Conservation (phyloP, 2,329 filamentous ascomycete genomes). For the Ophiocordyceps australis region DNA sequence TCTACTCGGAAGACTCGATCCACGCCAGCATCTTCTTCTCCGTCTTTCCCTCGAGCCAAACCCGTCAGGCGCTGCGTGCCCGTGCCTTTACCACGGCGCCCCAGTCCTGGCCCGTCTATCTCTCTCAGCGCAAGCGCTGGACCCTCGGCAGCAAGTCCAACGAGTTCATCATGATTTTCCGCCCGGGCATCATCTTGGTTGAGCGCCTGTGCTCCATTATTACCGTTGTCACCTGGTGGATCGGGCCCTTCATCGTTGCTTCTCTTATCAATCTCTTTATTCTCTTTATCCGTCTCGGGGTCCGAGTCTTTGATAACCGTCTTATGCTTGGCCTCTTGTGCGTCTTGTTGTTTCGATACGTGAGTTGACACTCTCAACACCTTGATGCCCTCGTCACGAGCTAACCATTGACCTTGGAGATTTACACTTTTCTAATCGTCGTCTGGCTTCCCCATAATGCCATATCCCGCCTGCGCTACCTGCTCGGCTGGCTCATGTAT, state of each 20-base stretch:
- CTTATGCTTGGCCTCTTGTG: slow-evolving; percentile 18
- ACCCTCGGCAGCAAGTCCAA: slow-evolving; percentile 27
- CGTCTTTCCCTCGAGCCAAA: slow-evolving; percentile 21
- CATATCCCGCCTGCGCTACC: slow-evolving; percentile 17
- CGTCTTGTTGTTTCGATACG: slow-evolving; percentile 18
- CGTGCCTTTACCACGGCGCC: slow-evolving; percentile 27
- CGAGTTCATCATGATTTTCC: slow-evolving; percentile 28
- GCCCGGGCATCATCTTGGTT: slow-evolving; percentile 20
- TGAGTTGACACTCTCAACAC: too few relatives aligned
- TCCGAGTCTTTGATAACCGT: slow-evolving; percentile 13
- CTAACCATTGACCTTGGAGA: slow-evolving; percentile 5
- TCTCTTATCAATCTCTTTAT: slow-evolving; percentile 17
- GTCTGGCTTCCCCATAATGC: slow-evolving; percentile 21
- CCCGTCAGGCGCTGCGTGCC: slow-evolving; percentile 25
- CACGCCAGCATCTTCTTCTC: slow-evolving; percentile 29
- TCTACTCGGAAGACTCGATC: slow-evolving; percentile 29
- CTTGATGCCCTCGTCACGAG: background rate
- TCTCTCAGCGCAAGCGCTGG: slow-evolving; percentile 29
- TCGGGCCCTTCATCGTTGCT: slow-evolving; percentile 24
- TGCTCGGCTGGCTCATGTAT: slow-evolving; percentile 18
- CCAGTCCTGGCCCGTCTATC: slow-evolving; percentile 23
- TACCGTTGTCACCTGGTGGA: slow-evolving; percentile 26
- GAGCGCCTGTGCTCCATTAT: slow-evolving; percentile 24
- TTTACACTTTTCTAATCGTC: slow-evolving; percentile 21
- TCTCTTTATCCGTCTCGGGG: slow-evolving; percentile 13